Conservation (phyloP, 2,329 filamentous ascomycete genomes). For the Beauveria rudraprayagi region DNA sequence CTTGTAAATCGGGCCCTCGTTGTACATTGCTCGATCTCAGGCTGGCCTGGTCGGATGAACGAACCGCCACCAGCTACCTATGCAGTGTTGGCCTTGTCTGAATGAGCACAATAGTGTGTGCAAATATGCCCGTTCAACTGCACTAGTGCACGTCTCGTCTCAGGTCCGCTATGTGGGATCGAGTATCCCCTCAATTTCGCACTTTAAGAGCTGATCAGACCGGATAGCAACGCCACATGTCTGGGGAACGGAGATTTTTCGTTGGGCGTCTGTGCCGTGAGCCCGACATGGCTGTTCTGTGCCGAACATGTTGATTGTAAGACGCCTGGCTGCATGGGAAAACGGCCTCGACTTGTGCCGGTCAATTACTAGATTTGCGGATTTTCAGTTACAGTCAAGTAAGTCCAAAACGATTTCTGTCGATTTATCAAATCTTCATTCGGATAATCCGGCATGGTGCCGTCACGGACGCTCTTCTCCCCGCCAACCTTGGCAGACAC, state of each 20-base stretch:
- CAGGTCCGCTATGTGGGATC: background rate
- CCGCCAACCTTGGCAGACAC: background rate
- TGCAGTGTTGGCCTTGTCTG: background rate
- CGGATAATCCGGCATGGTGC: background rate
- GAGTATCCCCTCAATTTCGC: background rate
- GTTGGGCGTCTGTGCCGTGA: background rate
- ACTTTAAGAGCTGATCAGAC: background rate
- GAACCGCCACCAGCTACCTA: background rate
- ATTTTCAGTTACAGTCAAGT: background rate
- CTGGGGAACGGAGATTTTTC: background rate
- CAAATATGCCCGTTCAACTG: background rate
- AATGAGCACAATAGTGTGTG: background rate
- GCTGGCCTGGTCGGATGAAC: background rate
- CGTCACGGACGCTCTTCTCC: background rate
- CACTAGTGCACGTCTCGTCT: slow-evolving; percentile 1
- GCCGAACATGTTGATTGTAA: background rate
- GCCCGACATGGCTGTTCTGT: background rate
- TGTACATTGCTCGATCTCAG: background rate
- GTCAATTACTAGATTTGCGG: background rate
- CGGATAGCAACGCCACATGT: background rate
- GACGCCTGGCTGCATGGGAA: background rate
- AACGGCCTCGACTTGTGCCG: background rate
- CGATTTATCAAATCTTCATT: background rate
- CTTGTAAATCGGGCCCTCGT: background rate
- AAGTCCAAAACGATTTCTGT: background rate